Conservation (phyloP, 805 yeast species). For the Metschnikowia cerradonensis region DNA sequence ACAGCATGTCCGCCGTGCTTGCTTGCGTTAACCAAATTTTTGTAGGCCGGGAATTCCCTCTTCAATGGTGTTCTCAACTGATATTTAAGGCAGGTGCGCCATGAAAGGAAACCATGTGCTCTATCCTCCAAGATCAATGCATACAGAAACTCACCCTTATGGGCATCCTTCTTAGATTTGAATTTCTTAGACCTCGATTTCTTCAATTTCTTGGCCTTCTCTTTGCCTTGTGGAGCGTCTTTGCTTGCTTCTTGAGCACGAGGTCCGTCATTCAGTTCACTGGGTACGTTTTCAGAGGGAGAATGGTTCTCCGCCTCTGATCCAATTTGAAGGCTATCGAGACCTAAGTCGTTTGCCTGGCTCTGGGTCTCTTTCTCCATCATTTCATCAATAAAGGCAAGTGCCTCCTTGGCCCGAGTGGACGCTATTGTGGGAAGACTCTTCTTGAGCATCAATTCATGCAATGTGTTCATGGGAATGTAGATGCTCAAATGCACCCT, state of each 20-base stretch:
- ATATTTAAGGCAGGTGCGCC: constrained; percentile 46
- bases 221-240: background rate
- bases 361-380: constrained; percentile 22
- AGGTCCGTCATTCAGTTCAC: background rate
- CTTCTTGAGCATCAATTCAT: constrained; percentile 21
- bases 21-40: background rate
- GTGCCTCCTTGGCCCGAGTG: constrained; percentile 62
- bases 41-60: constrained; percentile 46
- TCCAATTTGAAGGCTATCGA: constrained; percentile 6
- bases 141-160: constrained; percentile 11
- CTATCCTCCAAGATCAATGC: constrained; percentile 36
- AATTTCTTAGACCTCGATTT: background rate
- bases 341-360: background rate
- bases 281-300: background rate
- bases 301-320: background rate
- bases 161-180: background rate
- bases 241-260: background rate
- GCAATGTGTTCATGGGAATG: constrained; percentile 47
- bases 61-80: constrained; percentile 35
- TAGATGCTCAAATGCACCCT: constrained; percentile 32
- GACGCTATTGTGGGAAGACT: constrained; percentile 54
- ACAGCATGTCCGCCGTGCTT: background rate
- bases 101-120: constrained; percentile 44
- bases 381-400: constrained; percentile 52
- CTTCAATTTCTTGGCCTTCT: background rate